These are phyloP conservation scores for Colletotrichum sp. DNA, from an alignment of 2,329 filamentous ascomycete species.

Conservation along the genomic window DNA sequence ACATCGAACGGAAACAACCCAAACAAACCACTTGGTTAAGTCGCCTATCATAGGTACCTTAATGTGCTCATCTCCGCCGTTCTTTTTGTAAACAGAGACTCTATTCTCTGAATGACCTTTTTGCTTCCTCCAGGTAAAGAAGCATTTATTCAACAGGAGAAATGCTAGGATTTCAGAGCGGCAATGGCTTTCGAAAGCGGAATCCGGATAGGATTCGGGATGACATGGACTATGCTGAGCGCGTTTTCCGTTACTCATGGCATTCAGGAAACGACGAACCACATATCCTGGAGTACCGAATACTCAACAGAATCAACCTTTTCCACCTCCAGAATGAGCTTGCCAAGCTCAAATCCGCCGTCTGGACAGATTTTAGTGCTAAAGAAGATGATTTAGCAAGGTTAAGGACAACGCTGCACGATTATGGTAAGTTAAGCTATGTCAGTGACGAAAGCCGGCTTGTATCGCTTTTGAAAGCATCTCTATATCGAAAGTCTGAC, in stretches of 20 bases:
- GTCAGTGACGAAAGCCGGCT: too few relatives aligned
- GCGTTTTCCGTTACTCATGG: not conserved
- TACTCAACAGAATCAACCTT: not conserved
- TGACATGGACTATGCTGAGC: not conserved
- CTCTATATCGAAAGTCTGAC: too few relatives aligned
- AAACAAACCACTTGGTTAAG: not conserved
- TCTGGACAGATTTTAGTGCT: not conserved
- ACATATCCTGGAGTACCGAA: not conserved
- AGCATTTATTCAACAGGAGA: not conserved
- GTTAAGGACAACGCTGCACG: not conserved
- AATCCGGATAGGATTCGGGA: not conserved
- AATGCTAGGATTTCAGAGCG: not conserved
- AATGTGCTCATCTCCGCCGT: not conserved
- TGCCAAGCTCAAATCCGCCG: not conserved
- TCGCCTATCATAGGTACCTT: not conserved
- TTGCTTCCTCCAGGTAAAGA: not conserved
- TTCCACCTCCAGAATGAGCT: not conserved
- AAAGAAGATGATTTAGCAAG: not conserved
- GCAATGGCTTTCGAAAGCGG: not conserved
- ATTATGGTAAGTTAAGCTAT: not conserved
- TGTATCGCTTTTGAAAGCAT: accelerated
- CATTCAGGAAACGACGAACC: not conserved
- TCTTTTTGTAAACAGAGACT: not conserved
- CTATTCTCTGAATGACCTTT: not conserved
- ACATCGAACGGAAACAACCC: not conserved